Conservation (phyloP, 1,284 basidiomycete genomes). For the Ganoderma sinense region DNA sequence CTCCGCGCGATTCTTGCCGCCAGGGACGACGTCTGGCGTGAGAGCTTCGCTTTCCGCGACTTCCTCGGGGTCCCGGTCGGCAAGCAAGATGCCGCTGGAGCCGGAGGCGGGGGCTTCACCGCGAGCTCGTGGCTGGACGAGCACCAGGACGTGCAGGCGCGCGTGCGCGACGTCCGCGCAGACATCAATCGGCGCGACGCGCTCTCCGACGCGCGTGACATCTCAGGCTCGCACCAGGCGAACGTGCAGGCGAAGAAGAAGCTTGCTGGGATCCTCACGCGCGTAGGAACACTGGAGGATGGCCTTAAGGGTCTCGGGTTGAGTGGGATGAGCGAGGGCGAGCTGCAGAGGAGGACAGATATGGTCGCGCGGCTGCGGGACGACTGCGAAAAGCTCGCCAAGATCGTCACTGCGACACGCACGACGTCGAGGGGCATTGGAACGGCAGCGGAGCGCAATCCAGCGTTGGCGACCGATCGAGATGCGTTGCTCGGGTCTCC, state of each 20-base stretch:
- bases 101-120: constrained; percentile 56
- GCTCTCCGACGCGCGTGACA: constrained; percentile 77
- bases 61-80: constrained; percentile 87
- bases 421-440: constrained; percentile 55
- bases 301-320: constrained; percentile 72
- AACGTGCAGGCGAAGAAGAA: constrained; percentile 87
- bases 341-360: constrained; percentile 83
- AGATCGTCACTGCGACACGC: constrained; percentile 78
- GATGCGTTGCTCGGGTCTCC: constrained; percentile 61
- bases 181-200: constrained; percentile 89
- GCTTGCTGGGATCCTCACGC: constrained; percentile 76
- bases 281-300: constrained; percentile 75
- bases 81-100: constrained; percentile 47
- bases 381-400: constrained; percentile 84
- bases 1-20: constrained; percentile 85
- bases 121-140: constrained; percentile 87
- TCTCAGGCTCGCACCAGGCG: constrained; percentile 77
- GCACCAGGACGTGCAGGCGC: constrained; percentile 77
- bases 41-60: constrained; percentile 80
- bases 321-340: constrained; percentile 82
- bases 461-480: constrained; percentile 66
- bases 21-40: constrained; percentile 86
- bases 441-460: constrained; percentile 45
- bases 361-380: constrained; percentile 86
- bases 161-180: constrained; percentile 82